Base-by-base conservation (phyloP, 139 green algal genomes). In the Pleodorina starrii region DNA sequence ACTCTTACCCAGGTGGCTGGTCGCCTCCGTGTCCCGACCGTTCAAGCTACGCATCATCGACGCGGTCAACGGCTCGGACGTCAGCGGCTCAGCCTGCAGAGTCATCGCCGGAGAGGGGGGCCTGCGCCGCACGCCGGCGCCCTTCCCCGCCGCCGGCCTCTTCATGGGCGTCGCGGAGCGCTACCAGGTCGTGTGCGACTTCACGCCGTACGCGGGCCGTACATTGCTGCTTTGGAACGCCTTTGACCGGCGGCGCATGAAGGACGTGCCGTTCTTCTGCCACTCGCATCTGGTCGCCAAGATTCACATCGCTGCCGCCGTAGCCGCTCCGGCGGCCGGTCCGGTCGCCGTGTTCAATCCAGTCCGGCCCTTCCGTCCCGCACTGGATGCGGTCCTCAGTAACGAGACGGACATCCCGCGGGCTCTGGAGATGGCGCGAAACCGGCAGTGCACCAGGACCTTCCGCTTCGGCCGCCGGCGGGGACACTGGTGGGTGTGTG, bases 121-220 rank as follows among this genome's bases (percentile, higher is more conserved):
- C 12, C 23, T 59, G 3, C 54, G 50, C 27, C 44, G 57, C 17
- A 42, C 21, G 38, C 79, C 79, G 12, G 25, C 40, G 57, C 14
- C 29, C 44, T 86, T 86, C 59, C 79, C 79, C 5, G 3, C 38
- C n/a, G 79, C 35, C 11, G 79, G 79, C 27, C 42, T 86, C 16
- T 59, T 76, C 38, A 75, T 86, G 19, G 79, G 79, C 25, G 79
- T 86, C 1, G 79, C 79, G 10, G 79, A 86, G 79, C 79, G 79
- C 54, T 86, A 86, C 79, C 57, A 86, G 79, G 38, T 76, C 3
- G 79, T 75, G 10, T 86, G 79, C 57, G 79, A 86, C 57, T 42
- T 86, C 16, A n/a, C 44, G 1, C 19, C 19, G 25, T n/a, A 43
- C 27, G 57, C 57, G 16, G 50, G 50, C 40, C 27, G 21, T 2